phyloP scores from a whole-genome alignment of 441 rosid genomes.

The Omphalea diandra region DNA sequence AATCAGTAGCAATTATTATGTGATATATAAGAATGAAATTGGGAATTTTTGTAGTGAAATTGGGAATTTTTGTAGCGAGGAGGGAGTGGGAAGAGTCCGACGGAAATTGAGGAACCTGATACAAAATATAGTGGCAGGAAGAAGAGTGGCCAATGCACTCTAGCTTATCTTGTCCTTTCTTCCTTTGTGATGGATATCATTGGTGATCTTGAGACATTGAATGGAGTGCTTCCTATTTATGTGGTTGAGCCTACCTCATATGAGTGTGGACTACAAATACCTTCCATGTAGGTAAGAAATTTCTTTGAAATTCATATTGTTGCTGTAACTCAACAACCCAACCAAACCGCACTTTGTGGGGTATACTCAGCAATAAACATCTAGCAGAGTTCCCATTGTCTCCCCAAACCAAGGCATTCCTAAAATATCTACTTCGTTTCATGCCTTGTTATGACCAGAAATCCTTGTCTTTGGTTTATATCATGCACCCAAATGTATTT shows the following conservation, averaged over 20 bases:
- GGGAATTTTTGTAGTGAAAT: neutral
- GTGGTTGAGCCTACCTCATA: too few relatives aligned
- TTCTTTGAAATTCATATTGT: neutral
- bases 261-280: too few relatives aligned
- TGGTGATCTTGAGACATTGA: neutral
- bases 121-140: neutral
- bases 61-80: neutral
- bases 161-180: neutral
- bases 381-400: neutral
- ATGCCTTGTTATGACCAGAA: neutral
- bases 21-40: neutral
- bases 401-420: neutral
- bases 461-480: neutral
- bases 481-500: too few relatives aligned
- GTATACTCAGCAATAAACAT: neutral
- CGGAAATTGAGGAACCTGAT: conserved; percentile 1
- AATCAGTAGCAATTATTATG: neutral
- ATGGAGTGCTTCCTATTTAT: too few relatives aligned
- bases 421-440: neutral
- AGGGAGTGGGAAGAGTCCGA: neutral
- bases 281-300: too few relatives aligned
- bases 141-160: neutral
- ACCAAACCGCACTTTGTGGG: neutral
- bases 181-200: neutral
- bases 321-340: neutral